phyloP scores from a whole-genome alignment of 2,329 filamentous ascomycete species.

The Penicillium sp. region DNA sequence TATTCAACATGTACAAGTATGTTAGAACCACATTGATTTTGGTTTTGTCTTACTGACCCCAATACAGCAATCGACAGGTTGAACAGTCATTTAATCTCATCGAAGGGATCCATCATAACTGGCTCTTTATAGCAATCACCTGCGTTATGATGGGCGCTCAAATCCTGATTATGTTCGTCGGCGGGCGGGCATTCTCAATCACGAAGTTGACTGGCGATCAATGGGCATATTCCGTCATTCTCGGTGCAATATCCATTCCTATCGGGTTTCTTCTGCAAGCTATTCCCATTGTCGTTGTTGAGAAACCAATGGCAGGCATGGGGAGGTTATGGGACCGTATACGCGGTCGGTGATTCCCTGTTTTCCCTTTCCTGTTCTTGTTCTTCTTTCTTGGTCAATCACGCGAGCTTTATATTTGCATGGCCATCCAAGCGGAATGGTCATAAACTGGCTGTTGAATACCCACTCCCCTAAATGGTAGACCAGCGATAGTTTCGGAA shows the following conservation, averaged over 20 bases:
- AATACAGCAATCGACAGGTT: slow-evolving; percentile 53
- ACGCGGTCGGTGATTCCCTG: not conserved
- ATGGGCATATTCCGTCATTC: slow-evolving; percentile 55
- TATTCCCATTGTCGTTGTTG: slow-evolving; percentile 1
- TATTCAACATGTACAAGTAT: slow-evolving; percentile 66
- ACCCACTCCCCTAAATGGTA: slow-evolving; percentile 26
- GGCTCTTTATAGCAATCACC: slow-evolving; percentile 59
- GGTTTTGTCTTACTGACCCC: not conserved
- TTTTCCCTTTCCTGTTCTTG: not conserved
- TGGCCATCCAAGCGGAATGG: not conserved
- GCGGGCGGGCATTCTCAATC: slow-evolving; percentile 55
- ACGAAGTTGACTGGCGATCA: slow-evolving; percentile 50
- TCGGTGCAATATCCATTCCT: slow-evolving; percentile 51
- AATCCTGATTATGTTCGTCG: slow-evolving; percentile 58
- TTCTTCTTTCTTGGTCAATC: not conserved
- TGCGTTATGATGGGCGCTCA: slow-evolving; percentile 58
- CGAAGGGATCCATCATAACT: slow-evolving; percentile 56
- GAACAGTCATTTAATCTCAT: slow-evolving; percentile 64
- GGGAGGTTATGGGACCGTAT: not conserved
- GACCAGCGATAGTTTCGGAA: slow-evolving; percentile 43
- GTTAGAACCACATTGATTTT: not conserved
- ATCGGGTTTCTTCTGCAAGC: slow-evolving; percentile 34
- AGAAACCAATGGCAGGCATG: slow-evolving; percentile 1
- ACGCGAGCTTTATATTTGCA: not conserved
- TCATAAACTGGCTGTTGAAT: not conserved